Conservation (phyloP, 176 grass and related monocot genomes). For the Themeda triandra region DNA sequence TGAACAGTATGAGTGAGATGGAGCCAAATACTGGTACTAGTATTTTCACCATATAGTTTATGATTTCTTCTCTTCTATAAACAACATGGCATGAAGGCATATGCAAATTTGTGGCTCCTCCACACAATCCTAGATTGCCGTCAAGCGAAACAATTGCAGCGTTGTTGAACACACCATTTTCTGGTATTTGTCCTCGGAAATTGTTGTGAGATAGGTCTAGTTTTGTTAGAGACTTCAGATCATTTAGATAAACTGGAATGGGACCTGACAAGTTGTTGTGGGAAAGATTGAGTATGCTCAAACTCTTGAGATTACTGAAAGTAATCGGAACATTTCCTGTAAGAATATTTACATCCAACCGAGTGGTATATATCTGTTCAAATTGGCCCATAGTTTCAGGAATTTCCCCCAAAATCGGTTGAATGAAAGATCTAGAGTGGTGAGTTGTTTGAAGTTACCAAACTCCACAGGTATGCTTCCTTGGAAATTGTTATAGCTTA, state of each 20-base stretch:
- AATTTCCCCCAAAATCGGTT: slow-evolving; percentile 32
- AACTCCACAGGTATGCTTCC: slow-evolving; percentile 21
- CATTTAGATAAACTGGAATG: not conserved
- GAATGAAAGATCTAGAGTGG: not conserved
- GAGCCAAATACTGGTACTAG: too few relatives aligned
- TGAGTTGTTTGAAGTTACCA: slow-evolving; percentile 5
- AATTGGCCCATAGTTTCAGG: slow-evolving; percentile 2
- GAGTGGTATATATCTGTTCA: not conserved
- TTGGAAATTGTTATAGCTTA: slow-evolving; percentile 34
- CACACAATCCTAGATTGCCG: too few relatives aligned
- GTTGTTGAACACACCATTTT: too few relatives aligned
- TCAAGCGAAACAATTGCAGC: too few relatives aligned
- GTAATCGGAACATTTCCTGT: slow-evolving; percentile 1
- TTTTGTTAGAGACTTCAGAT: not conserved
- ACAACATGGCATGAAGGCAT: too few relatives aligned
- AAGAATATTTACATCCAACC: slow-evolving; percentile 39
- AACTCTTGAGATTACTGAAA: not conserved
- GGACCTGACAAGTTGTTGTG: not conserved
- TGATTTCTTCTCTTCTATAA: too few relatives aligned
- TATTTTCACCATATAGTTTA: too few relatives aligned
- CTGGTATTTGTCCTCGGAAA: not conserved
- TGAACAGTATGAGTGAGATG: too few relatives aligned
- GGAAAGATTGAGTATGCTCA: not conserved
- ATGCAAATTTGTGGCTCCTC: too few relatives aligned
- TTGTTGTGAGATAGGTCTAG: not conserved